Percentiles rank a stretch among this genome's conserved stretches.
phyloP scores from a whole-genome alignment of 2,329 filamentous ascomycete genomes.

The Pseudogymnoascus sp. region DNA sequence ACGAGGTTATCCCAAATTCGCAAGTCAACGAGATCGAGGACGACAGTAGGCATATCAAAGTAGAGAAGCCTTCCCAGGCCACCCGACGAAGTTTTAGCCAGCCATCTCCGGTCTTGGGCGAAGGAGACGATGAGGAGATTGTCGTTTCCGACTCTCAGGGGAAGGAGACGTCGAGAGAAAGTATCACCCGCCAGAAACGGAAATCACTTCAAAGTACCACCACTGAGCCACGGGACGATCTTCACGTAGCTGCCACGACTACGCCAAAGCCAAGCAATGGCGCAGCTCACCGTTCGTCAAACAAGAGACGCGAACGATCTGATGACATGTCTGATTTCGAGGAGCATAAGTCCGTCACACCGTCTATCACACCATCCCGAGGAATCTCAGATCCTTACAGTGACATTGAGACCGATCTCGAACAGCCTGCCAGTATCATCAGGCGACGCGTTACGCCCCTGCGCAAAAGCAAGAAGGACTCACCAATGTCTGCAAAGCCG shows the following conservation, averaged over 20 bases:
- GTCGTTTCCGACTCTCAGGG: neutral
- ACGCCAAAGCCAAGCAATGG: neutral
- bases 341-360: neutral
- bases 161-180: neutral
- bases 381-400: slow-evolving; percentile 5
- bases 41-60: neutral
- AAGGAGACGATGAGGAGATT: neutral
- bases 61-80: neutral
- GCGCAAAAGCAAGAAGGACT: neutral
- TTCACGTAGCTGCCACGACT: neutral
- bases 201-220: neutral
- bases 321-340: neutral
- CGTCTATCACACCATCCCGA: neutral
- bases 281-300: neutral
- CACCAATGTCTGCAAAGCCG: neutral
- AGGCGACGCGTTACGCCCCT: neutral
- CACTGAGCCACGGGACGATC: neutral
- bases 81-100: neutral
- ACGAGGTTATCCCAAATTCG: neutral
- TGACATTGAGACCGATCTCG: neutral
- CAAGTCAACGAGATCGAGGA: neutral
- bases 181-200: neutral
- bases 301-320: neutral
- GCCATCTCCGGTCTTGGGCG: neutral
- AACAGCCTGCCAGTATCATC: neutral